phyloP scores from a whole-genome alignment of 1,284 basidiomycete genomes.

The Cutaneotrichosporon cyanovorans region DNA sequence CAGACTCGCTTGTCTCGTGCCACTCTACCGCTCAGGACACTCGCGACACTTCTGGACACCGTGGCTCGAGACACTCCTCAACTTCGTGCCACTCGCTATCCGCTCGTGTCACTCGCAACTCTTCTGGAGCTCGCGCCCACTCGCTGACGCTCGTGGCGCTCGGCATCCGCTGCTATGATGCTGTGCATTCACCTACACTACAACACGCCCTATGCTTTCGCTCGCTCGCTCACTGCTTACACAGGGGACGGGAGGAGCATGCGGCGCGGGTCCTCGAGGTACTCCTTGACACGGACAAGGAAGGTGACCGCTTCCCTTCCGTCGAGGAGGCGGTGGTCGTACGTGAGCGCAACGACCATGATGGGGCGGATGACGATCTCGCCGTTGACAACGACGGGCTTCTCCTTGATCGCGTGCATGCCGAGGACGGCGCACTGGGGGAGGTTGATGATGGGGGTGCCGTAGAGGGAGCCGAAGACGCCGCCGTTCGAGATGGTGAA shows the following conservation, averaged over 20 bases:
- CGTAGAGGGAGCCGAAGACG: constrained; percentile 93
- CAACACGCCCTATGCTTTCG: constrained; percentile 1
- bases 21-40: too few relatives aligned
- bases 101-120: not conserved
- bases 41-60: too few relatives aligned
- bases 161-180: not conserved
- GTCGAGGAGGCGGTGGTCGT: constrained; percentile 93
- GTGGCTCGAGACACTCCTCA: too few relatives aligned
- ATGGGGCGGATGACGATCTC: constrained; percentile 86
- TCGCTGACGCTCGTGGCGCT: not conserved
- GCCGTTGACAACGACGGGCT: constrained; percentile 83
- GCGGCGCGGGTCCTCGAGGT: constrained; percentile 60
- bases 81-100: too few relatives aligned
- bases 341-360: constrained; percentile 91
- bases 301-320: constrained; percentile 95
- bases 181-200: constrained; percentile 10
- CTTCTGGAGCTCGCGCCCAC: too few relatives aligned
- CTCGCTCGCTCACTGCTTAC: constrained; percentile 16
- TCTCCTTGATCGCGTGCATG: constrained; percentile 97
- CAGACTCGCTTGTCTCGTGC: too few relatives aligned
- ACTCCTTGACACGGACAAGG: constrained; percentile 71
- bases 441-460: constrained; percentile 95
- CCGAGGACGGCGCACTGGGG: constrained; percentile 91
- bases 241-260: constrained; percentile 52
- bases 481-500: constrained; percentile 99